phyloP scores from a whole-genome alignment of 2,329 filamentous ascomycete species.

The Fusarium subtropicale region DNA sequence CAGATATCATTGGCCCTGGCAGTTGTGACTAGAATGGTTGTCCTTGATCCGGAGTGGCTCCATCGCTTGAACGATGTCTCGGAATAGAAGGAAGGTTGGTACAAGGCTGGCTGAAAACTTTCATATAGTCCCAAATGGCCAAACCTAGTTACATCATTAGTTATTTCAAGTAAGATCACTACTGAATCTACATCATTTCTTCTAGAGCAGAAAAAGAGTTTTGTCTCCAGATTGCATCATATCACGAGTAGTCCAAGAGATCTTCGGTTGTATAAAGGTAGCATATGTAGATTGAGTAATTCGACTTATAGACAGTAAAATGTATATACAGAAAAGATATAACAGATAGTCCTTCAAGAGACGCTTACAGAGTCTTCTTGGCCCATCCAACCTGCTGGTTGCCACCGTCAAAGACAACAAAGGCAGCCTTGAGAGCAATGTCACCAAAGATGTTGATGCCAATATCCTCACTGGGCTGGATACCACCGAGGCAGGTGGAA shows the following conservation, averaged over 20 bases:
- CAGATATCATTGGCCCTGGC: no score
- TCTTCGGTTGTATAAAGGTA: background rate
- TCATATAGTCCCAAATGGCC: no score
- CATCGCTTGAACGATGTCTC: no score
- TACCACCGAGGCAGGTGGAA: constrained; percentile 73
- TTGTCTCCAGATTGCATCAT: background rate
- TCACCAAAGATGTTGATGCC: constrained; percentile 71
- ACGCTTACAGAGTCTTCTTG: constrained; percentile 25
- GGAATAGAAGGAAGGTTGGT: no score
- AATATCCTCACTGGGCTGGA: constrained; percentile 65
- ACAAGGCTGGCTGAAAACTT: no score
- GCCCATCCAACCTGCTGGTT: constrained; percentile 42
- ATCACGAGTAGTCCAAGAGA: background rate
- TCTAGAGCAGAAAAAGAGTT: background rate
- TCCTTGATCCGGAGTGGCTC: no score
- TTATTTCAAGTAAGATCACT: no score
- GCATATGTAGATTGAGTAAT: background rate
- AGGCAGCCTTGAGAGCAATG: constrained; percentile 70
- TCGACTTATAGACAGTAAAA: background rate
- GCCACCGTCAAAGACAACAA: constrained; percentile 65
- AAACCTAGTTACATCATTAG: no score
- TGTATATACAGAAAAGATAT: constrained; percentile 1
- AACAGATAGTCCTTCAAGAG: background rate
- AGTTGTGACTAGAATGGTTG: no score
- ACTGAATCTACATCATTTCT: no score